Evolutionary conservation across 2,329 filamentous ascomycete species (phyloP), one percentile per base, ranked within the genome.

Genomic region (Truncatella angustata): DNA sequence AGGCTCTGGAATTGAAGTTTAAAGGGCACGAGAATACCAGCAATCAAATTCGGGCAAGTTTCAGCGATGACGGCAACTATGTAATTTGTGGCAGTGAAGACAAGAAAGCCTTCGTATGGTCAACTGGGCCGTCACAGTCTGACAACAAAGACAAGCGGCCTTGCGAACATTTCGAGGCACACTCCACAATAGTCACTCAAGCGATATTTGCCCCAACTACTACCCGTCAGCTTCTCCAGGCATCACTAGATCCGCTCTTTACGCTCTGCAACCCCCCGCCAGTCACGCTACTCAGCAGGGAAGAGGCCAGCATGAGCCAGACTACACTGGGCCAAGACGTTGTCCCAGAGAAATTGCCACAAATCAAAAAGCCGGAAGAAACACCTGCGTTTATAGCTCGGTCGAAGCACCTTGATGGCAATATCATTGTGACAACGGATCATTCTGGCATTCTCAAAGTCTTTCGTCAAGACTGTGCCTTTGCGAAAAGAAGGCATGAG

Each of bases 221-320:
- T 61, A 91, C 91, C 10, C 83, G 90, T 52, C 86, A 89, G 63
- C 76, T 94, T 2, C 79, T 99, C 1, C 86, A 88, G 47, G 80
- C 82, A 12, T 95, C 91, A 0, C 89, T 90, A 51, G 92, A 99
- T 66, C 92, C 94, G 1, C 82, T 99, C n/a, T 99, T 91, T 67
- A 92, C 97, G 61, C 78, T 97, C 1, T 97, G 94, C 76, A 97
- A 97, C 61, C 94, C 94, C 4, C 94, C 93, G 0, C 91, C 93
- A 0, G 85, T 97, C 14, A 92, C 85, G 5, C 76, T 97, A 16
- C 77, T 92, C 55, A 91, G 87, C 58, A 80, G 86, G 23, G 84
- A 87, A 18, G 90, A 94, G 61, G 71, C 70, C 26, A 71, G 70
- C 2, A 64, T 65, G 6, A 80, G 72, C 51, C 72, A 75, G 52